phyloP scores from a whole-genome alignment of 2,329 filamentous ascomycete genomes.

The Phialophora verrucosa region DNA sequence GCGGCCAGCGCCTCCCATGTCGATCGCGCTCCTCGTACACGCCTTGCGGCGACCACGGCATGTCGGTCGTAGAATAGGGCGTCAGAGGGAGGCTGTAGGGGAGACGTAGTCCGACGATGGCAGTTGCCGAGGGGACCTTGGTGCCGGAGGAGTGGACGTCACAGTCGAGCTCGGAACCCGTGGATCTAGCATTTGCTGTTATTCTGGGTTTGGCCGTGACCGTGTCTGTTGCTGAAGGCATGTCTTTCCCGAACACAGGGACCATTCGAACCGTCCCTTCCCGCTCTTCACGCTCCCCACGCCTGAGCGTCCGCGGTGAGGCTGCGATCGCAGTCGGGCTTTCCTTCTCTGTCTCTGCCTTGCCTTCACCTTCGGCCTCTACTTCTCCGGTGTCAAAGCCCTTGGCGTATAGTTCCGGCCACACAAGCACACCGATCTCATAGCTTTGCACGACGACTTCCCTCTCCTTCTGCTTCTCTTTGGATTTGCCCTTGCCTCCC shows the following conservation, averaged over 20 bases:
- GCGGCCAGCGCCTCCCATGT: slow-evolving; percentile 25
- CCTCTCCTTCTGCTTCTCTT: slow-evolving; percentile 46
- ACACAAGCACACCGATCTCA: slow-evolving; percentile 82
- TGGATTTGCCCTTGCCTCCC: slow-evolving; percentile 40
- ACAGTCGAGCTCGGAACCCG: background rate
- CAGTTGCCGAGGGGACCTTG: slow-evolving; percentile 21
- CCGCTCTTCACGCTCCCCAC: background rate
- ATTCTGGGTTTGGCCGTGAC: too few species aligned
- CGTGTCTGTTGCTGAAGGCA: slow-evolving; percentile 46
- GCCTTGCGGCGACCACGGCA: slow-evolving; percentile 67
- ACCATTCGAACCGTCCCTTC: slow-evolving; percentile 62
- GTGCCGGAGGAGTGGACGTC: background rate
- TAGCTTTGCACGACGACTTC: slow-evolving; percentile 77
- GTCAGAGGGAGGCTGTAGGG: slow-evolving; percentile 81
- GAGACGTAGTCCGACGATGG: slow-evolving; percentile 72
- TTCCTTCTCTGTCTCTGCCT: background rate
- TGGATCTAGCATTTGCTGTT: too few species aligned
- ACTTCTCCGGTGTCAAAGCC: slow-evolving; percentile 38
- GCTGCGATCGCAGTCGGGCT: background rate
- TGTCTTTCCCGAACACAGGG: slow-evolving; percentile 69
- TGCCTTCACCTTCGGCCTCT: background rate
- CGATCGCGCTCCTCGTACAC: slow-evolving; percentile 29
- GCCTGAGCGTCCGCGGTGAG: background rate
- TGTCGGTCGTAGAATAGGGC: slow-evolving; percentile 66
- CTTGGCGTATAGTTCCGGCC: slow-evolving; percentile 67